These are phyloP conservation scores for Phtheirospermum japonicum DNA, from an alignment of 257 asterid species.

Conservation along the genomic window DNA sequence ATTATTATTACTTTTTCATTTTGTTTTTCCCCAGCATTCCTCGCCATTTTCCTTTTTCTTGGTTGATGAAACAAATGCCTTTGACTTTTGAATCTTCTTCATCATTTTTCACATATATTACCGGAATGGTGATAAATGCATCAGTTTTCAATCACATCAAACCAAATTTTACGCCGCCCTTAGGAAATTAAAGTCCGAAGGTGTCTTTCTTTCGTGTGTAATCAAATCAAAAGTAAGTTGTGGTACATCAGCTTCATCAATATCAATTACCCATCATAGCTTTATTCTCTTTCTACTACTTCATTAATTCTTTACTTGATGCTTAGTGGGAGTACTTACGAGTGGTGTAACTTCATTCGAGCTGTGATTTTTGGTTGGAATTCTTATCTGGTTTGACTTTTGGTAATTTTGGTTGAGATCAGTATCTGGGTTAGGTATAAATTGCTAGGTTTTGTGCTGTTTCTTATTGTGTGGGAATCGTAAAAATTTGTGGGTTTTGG, in stretches of 20 bases:
- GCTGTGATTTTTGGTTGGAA: slow-evolving; percentile 9
- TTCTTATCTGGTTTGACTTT: background rate
- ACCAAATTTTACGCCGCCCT: slow-evolving; percentile 33
- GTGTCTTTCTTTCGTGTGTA: slow-evolving; percentile 19
- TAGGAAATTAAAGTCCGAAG: slow-evolving; percentile 22
- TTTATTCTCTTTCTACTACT: slow-evolving; percentile 20
- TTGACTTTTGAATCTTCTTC: slow-evolving; percentile 57
- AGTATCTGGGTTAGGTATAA: background rate
- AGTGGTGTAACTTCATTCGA: slow-evolving; percentile 3
- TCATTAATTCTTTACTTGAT: slow-evolving; percentile 21
- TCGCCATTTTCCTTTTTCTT: slow-evolving; percentile 28
- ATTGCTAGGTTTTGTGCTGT: background rate
- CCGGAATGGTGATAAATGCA: slow-evolving; percentile 27
- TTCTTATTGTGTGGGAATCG: background rate
- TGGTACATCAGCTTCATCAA: slow-evolving; percentile 27
- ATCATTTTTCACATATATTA: slow-evolving; percentile 17
- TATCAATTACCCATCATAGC: too few relatives aligned
- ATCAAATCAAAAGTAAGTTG: slow-evolving; percentile 21
- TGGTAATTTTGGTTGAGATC: slow-evolving; percentile 32
- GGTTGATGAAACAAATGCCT: slow-evolving; percentile 27
- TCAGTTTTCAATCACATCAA: slow-evolving; percentile 30
- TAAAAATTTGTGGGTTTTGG: slow-evolving; percentile 2
- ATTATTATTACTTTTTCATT: slow-evolving; percentile 12
- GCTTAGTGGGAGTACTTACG: slow-evolving; percentile 16
- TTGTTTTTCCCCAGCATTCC: slow-evolving; percentile 62